These are phyloP conservation scores for Colletotrichum viniferum DNA, from an alignment of 2,329 filamentous ascomycete genomes.

Conservation along the genomic window DNA sequence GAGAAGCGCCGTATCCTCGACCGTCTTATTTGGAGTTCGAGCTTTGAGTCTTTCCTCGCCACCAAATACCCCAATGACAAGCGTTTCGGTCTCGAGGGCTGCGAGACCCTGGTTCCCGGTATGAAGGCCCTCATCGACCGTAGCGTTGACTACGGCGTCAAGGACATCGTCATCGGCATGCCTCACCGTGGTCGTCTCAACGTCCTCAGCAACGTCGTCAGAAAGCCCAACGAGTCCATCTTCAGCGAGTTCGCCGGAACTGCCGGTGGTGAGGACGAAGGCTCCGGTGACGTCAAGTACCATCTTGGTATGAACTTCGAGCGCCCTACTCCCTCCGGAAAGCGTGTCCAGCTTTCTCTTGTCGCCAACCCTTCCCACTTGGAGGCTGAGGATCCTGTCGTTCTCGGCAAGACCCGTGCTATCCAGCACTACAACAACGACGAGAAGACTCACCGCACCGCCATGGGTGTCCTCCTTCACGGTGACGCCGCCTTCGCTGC, in stretches of 20 bases:
- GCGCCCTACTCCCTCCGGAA: conserved; percentile 95
- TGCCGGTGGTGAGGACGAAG: conserved; percentile 87
- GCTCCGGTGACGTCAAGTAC: conserved; percentile 98
- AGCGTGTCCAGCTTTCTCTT: conserved; percentile 98
- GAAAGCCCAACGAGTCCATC: conserved; percentile 99
- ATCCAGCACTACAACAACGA: conserved; percentile 99
- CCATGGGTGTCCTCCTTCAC: conserved; percentile 95
- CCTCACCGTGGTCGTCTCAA: conserved; percentile 98
- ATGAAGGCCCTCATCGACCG: conserved; percentile 99
- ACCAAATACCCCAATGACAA: conserved; percentile 99
- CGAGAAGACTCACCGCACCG: conserved; percentile 83
- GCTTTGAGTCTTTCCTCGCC: conserved; percentile 92
- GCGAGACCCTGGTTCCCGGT: conserved; percentile 93
- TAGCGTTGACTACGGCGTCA: conserved; percentile 97
- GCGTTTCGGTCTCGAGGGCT: conserved; percentile 97
- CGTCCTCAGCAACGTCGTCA: conserved; percentile 96
- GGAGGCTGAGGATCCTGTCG: conserved; percentile 97
- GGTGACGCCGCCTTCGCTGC: conserved; percentile 97
- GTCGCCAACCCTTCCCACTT: conserved; percentile 98
- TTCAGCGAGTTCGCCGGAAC: conserved; percentile 97
- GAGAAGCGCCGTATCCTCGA: conserved; percentile 98
- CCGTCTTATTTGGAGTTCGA: conserved; percentile 97
- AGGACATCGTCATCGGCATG: conserved; percentile 99
- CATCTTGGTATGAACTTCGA: conserved; percentile 99
- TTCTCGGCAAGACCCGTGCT: conserved; percentile 94